Percentiles rank a stretch among this genome's conserved stretches.
These are phyloP conservation scores for Euphorbia celastroides DNA, from an alignment of 441 rosid species.

Conservation along the genomic window DNA sequence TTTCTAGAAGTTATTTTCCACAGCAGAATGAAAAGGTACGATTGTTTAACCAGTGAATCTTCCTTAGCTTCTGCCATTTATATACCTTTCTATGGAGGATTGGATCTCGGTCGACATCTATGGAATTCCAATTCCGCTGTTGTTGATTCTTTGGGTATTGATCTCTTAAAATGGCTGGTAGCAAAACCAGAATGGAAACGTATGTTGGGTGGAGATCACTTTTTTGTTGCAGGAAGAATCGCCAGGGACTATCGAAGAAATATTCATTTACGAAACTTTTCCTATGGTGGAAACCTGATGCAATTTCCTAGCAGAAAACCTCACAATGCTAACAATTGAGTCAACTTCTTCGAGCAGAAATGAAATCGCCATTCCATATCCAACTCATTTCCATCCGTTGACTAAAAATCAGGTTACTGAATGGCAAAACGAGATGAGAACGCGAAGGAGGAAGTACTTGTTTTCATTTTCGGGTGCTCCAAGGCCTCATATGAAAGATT, in stretches of 20 bases:
- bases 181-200: constrained; percentile 42
- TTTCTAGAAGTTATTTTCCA: constrained; percentile 35
- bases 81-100: constrained; percentile 55
- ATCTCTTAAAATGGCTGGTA: constrained; percentile 39
- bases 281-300: constrained; percentile 59
- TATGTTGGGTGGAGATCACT: constrained; percentile 64
- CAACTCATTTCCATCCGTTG: constrained; percentile 64
- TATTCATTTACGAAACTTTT: constrained; percentile 21
- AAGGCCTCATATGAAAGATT: constrained; percentile 26
- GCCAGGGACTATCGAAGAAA: constrained; percentile 56
- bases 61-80: constrained; percentile 55
- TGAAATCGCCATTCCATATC: constrained; percentile 67
- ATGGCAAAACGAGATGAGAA: constrained; percentile 47
- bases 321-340: constrained; percentile 56
- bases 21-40: constrained; percentile 46
- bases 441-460: constrained; percentile 27
- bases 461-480: constrained; percentile 64
- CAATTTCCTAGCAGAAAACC: constrained; percentile 41
- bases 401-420: constrained; percentile 25
- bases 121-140: constrained; percentile 36
- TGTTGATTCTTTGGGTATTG: constrained; percentile 41
- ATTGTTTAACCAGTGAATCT: constrained; percentile 47
- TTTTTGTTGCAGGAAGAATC: constrained; percentile 63
- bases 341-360: constrained; percentile 42
- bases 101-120: constrained; percentile 44